Percentiles rank a stretch among this genome's conserved stretches.
phyloP scores from a whole-genome alignment of 2,329 filamentous ascomycete genomes.

The Colletotrichum lentis region DNA sequence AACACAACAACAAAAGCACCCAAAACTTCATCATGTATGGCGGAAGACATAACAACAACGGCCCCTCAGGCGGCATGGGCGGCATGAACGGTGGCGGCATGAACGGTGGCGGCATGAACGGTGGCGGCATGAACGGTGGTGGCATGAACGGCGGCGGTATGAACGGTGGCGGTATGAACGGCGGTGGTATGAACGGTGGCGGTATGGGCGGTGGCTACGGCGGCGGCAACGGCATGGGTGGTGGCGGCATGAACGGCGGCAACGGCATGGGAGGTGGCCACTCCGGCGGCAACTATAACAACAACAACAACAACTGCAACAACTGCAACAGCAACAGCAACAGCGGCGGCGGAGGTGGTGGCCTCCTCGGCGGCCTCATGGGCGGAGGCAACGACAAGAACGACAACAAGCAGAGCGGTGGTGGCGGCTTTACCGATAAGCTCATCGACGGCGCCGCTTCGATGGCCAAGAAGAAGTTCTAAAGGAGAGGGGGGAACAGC shows the following conservation, averaged over 20 bases:
- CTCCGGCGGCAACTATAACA: not conserved
- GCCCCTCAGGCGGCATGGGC: slow-evolving; percentile 28
- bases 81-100: not conserved
- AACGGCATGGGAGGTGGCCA: not conserved
- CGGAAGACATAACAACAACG: slow-evolving; percentile 34
- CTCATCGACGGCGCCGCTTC: slow-evolving; percentile 31
- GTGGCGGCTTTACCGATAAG: slow-evolving; percentile 32
- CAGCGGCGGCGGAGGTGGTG: slow-evolving; percentile 13
- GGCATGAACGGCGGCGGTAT: slow-evolving; percentile 1
- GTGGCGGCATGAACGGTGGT: slow-evolving; percentile 18
- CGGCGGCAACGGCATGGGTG: not conserved
- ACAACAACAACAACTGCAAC: not conserved
- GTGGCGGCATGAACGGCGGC: not conserved
- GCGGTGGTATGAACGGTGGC: not conserved
- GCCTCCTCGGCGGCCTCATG: slow-evolving; percentile 24
- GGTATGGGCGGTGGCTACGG: not conserved
- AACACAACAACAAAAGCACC: not conserved
- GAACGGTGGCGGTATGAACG: slow-evolving; percentile 15
- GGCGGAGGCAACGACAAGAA: slow-evolving; percentile 29
- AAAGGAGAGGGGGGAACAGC: not conserved
- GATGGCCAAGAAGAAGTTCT: slow-evolving; percentile 37
- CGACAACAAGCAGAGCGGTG: slow-evolving; percentile 25
- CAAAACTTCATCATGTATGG: slow-evolving; percentile 19
- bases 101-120: slow-evolving; percentile 11
- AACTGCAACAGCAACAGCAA: not conserved